Evolutionary conservation across 306 rosid species (phyloP).

Genomic region (Abrus precatorius): DNA sequence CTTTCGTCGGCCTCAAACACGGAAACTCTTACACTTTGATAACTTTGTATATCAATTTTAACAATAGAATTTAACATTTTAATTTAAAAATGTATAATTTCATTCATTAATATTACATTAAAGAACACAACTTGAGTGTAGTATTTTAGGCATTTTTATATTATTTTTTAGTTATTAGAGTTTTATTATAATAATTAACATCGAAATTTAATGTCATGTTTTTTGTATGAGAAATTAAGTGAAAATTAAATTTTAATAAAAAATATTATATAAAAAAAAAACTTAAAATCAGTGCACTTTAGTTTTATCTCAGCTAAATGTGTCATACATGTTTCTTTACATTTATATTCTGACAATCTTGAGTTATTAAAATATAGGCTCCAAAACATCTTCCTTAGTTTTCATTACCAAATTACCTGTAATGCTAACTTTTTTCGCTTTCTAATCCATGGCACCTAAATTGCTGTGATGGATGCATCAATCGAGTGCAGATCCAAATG

Average conservation of each 20-base stretch:
- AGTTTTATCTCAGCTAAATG: background rate
- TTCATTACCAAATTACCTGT: background rate
- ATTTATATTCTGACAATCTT: background rate
- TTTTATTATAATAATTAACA: too few relatives aligned
- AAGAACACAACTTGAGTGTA: too few relatives aligned
- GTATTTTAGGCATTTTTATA: too few relatives aligned
- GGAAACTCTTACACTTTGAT: background rate
- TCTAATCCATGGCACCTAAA: slow-evolving; percentile 34
- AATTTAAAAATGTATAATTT: background rate
- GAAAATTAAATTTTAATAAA: too few relatives aligned
- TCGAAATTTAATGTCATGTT: too few relatives aligned
- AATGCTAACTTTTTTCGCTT: slow-evolving; percentile 31
- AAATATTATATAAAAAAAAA: too few relatives aligned
- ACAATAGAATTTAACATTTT: background rate
- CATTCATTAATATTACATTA: background rate
- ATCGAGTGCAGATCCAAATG: slow-evolving; percentile 75
- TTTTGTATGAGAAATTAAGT: too few relatives aligned
- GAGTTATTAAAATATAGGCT: background rate
- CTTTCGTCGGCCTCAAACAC: background rate
- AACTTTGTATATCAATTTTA: background rate
- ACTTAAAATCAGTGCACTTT: too few relatives aligned
- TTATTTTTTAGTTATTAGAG: too few relatives aligned
- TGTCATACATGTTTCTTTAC: background rate
- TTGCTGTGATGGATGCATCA: slow-evolving; percentile 40
- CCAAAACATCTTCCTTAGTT: background rate